Conservation (phyloP, 1,284 basidiomycete species). For the Moesziomyces sp. region DNA sequence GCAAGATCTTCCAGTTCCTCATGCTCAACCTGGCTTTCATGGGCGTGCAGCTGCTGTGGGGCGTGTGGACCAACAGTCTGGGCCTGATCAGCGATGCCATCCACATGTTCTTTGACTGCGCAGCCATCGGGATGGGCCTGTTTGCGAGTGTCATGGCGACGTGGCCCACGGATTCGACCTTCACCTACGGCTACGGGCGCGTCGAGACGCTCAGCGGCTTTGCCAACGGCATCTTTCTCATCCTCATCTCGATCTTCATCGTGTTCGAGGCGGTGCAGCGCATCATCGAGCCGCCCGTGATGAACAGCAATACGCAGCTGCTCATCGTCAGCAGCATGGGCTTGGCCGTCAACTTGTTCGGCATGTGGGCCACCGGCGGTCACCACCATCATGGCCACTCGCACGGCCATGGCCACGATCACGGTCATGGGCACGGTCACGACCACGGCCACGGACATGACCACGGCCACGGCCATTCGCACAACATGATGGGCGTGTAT, state of each 20-base stretch:
- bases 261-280: conserved; percentile 97
- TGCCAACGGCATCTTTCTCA: conserved; percentile 95
- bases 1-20: conserved; percentile 96
- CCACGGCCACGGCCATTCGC: conserved; percentile 77
- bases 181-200: conserved; percentile 96
- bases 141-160: conserved; percentile 97
- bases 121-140: conserved; percentile 94
- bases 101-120: conserved; percentile 99
- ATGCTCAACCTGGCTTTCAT: conserved; percentile 95
- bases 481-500: conserved; percentile 99
- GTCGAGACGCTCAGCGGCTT: conserved; percentile 99
- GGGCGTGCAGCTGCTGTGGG: conserved; percentile 74
- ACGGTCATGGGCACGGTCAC: conserved; percentile 69
- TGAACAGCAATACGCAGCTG: conserved; percentile 90
- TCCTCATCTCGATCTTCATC: conserved; percentile 97
- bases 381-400: conserved; percentile 58
- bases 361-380: conserved; percentile 95
- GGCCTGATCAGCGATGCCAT: conserved; percentile 98
- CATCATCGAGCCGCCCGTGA: conserved; percentile 94
- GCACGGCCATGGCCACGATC: conserved; percentile 70
- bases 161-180: conserved; percentile 92
- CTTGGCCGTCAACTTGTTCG: conserved; percentile 92
- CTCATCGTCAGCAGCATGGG: conserved; percentile 89
- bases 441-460: conserved; percentile 65
- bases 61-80: conserved; percentile 96